phyloP scores from a whole-genome alignment of 176 grass and related monocot species.

The Stipa capillata region DNA sequence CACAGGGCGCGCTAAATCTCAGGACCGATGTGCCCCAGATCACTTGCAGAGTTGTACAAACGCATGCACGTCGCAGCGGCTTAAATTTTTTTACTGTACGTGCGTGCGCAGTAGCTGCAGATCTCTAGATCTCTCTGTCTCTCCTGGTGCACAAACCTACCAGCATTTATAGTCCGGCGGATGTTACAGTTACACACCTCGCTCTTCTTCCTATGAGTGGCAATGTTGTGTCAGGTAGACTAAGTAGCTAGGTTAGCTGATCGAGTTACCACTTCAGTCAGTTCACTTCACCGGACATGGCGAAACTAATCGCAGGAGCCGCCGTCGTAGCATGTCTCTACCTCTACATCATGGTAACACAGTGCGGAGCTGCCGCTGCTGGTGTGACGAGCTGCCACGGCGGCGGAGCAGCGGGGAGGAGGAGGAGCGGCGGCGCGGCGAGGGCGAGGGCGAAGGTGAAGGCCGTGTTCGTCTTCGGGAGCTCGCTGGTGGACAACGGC shows the following conservation, averaged over 20 bases:
- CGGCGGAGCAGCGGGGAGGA: background rate
- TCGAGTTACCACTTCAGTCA: background rate
- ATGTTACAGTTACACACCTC: background rate
- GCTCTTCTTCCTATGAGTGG: constrained; percentile 11
- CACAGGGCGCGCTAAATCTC: too few relatives aligned
- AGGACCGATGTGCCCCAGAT: background rate
- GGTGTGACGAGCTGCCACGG: background rate
- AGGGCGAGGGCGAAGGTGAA: background rate
- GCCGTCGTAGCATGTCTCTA: background rate
- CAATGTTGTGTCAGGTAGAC: background rate
- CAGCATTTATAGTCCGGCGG: background rate
- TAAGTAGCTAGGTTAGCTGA: background rate
- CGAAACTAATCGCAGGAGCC: background rate
- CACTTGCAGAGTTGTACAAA: background rate
- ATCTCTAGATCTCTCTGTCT: background rate
- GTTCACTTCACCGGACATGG: constrained; percentile 3
- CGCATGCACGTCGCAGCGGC: background rate
- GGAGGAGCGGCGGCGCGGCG: background rate
- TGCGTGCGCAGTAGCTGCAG: background rate
- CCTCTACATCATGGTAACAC: constrained; percentile 1
- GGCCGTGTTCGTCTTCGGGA: constrained; percentile 70
- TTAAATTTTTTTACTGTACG: background rate
- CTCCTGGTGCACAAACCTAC: constrained; percentile 8
- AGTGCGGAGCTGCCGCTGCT: background rate
- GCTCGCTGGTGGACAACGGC: constrained; percentile 70